These are phyloP conservation scores for Conticribra weissflogii DNA, from an alignment of 108 stramenopile genomes.

Conservation along the genomic window DNA sequence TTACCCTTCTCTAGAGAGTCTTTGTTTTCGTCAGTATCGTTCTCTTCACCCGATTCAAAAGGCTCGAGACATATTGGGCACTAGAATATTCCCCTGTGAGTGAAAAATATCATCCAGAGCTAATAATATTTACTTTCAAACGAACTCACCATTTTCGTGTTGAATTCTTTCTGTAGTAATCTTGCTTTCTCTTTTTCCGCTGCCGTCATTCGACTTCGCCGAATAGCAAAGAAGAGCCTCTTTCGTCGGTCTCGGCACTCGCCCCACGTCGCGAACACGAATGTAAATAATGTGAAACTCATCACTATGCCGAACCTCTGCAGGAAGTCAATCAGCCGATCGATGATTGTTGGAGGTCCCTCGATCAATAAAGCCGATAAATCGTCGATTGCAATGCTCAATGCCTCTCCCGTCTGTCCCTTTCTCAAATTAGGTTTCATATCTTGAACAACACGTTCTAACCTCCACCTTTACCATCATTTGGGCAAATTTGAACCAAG, in stretches of 20 bases:
- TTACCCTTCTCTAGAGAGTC: constrained; percentile 7
- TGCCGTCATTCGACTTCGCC: constrained; percentile 57
- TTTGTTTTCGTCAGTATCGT: constrained; percentile 3
- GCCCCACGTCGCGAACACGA: constrained; percentile 86
- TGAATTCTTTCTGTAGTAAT: constrained; percentile 64
- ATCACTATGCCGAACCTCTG: constrained; percentile 82
- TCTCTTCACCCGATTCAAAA: constrained; percentile 46
- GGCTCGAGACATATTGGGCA: constrained; percentile 88
- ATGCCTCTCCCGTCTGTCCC: constrained; percentile 65
- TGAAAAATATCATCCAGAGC: constrained; percentile 15
- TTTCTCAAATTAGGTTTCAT: constrained; percentile 81
- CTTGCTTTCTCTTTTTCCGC: constrained; percentile 80
- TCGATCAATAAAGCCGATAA: constrained; percentile 57
- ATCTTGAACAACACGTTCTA: constrained; percentile 77
- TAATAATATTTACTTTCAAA: not conserved
- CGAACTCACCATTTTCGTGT: constrained; percentile 45
- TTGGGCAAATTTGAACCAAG: too few species aligned
- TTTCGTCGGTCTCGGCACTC: constrained; percentile 82
- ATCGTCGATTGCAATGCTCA: constrained; percentile 70
- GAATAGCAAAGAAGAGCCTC: constrained; percentile 68
- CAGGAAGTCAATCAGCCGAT: constrained; percentile 74
- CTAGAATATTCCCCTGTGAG: not conserved
- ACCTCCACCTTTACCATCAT: too few species aligned
- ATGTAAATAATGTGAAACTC: constrained; percentile 81
- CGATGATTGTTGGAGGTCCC: constrained; percentile 75